phyloP scores from a whole-genome alignment of 345 rosid genomes.

The Anacardium occidentale region DNA sequence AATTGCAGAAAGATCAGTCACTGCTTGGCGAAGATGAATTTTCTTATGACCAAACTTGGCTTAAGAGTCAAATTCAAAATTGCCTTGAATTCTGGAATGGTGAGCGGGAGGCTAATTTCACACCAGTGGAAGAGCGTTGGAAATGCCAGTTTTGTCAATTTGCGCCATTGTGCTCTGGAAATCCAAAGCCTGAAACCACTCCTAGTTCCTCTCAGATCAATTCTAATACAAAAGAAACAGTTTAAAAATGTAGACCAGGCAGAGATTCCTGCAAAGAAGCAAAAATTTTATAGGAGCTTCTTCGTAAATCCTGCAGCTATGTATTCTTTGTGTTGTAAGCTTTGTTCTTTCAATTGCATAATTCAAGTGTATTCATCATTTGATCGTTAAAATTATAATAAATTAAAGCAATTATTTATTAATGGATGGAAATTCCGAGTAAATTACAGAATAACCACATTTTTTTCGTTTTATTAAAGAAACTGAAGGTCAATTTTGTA shows the following conservation, averaged over 20 bases:
- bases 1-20: conserved; percentile 65
- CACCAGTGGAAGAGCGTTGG: conserved; percentile 80
- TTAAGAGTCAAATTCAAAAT: conserved; percentile 36
- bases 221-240: neutral
- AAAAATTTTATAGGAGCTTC: conserved; percentile 13
- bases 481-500: too few relatives aligned
- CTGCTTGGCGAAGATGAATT: conserved; percentile 65
- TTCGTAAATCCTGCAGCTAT: neutral
- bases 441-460: too few relatives aligned
- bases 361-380: neutral
- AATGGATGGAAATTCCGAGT: too few relatives aligned
- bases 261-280: neutral
- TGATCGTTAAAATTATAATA: neutral
- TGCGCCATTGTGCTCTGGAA: conserved; percentile 45
- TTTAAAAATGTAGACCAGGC: neutral
- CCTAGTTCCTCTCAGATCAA: conserved; percentile 19
- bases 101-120: conserved; percentile 56
- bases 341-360: neutral
- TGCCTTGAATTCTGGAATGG: conserved; percentile 62
- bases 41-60: conserved; percentile 54
- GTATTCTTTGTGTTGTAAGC: neutral
- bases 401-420: too few relatives aligned
- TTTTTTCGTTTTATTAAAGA: too few relatives aligned
- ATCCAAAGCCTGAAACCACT: conserved; percentile 13
- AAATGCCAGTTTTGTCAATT: conserved; percentile 66